Conservation (phyloP, 2,329 filamentous ascomycete species). For the Botrytis porri region DNA sequence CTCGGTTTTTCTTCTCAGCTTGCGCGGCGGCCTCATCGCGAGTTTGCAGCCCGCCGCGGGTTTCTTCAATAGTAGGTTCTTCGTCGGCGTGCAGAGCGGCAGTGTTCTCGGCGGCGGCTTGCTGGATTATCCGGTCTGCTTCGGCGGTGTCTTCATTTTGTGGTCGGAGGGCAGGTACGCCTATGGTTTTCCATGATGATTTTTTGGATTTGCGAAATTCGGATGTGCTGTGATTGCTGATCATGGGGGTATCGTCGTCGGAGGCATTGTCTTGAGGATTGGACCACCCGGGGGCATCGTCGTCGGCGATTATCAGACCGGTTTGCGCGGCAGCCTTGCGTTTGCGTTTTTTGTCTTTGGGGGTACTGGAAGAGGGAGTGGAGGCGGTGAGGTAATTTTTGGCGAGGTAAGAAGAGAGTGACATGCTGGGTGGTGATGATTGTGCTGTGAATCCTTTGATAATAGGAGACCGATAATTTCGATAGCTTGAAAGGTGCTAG, state of each 20-base stretch:
- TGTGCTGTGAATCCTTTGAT: neutral
- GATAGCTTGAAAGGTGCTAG: neutral
- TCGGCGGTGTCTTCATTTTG: constrained; percentile 54
- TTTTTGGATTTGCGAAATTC: constrained; percentile 75
- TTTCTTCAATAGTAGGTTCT: constrained; percentile 77
- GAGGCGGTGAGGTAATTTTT: constrained; percentile 83
- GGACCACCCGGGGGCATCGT: constrained; percentile 49
- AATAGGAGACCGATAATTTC: neutral
- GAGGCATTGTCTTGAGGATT: constrained; percentile 47
- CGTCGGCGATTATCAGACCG: constrained; percentile 63
- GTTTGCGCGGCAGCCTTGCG: constrained; percentile 49
- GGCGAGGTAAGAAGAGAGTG: constrained; percentile 80
- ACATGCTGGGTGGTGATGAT: constrained; percentile 46
- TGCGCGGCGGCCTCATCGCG: constrained; percentile 74
- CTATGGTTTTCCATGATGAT: constrained; percentile 74
- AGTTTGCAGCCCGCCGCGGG: constrained; percentile 81
- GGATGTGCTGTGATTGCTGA: constrained; percentile 47
- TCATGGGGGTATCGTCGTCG: constrained; percentile 51
- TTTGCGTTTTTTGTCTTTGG: constrained; percentile 63
- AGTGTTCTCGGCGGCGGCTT: constrained; percentile 64
- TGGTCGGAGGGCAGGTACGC: constrained; percentile 41
- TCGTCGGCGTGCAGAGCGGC: constrained; percentile 51
- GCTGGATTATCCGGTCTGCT: constrained; percentile 75
- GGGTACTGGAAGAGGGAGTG: constrained; percentile 43
- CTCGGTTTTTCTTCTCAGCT: constrained; percentile 61